Evolutionary conservation across 2,329 filamentous ascomycete genomes (phyloP), one percentile per base, ranked within the genome.

Genomic region (Capronia epimyces): DNA sequence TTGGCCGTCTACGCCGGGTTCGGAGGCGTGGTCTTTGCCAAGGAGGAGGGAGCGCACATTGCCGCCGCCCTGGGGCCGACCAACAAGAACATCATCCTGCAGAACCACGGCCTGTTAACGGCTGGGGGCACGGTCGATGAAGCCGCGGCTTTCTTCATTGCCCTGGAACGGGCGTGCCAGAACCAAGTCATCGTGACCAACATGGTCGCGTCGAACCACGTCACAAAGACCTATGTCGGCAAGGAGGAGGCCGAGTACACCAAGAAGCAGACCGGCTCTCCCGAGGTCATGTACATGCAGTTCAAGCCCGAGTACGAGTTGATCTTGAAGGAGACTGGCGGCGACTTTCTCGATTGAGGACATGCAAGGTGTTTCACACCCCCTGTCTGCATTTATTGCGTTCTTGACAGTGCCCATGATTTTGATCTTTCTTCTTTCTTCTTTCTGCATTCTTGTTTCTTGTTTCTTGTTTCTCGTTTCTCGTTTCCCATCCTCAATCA

Each of bases 201-300:
- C n/a, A 39, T 18, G 8, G 13, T 39, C 4, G 5, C 69, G 1
- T 75, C 75, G 83, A 84, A 1, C 71, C 80, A 2, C 84, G 75
- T 76, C 1, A 68, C 76, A 63, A 86, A 83, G 1, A 70, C 85
- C 16, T 82, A 83, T 65, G 83, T 89, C 59, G 71, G 75, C 8
- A 77, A 84, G 1, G 79, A 81, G 45, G 84, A 89, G 63, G 85
- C 86, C 1, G 71, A 65, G n/a, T 85, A 78, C 61, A 89, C 85
- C 0, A 81, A 79, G 22, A 60, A 79, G 82, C 66, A 75, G 78
- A 0, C 71, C 87, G 3, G 85, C 85, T 0, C 77, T 71, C 0
- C 72, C 76, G 16, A 63, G 65, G 31, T 81, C 79, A 1, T 85
- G 84, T 0, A 87, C 78, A 74, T 89, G 89, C 63, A 81, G 76